Evolutionary conservation across 352 stramenopile species (phyloP).

Genomic region (Hyaloperonospora brassicae): DNA sequence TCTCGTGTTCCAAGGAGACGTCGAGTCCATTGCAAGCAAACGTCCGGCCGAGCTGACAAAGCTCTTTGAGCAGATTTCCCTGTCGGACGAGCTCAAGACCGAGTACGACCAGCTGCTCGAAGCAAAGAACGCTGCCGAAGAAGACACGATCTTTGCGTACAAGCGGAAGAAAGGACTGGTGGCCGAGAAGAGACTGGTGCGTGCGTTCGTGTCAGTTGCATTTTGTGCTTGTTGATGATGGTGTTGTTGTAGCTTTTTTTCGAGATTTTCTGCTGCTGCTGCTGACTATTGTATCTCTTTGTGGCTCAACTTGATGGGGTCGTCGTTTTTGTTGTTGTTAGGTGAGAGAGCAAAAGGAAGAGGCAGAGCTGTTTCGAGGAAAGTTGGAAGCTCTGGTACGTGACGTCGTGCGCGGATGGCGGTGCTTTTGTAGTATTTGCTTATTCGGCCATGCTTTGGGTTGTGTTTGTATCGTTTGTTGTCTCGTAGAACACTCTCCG

Average conservation of each 20-base stretch:
- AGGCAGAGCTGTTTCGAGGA: slow-evolving; percentile 79
- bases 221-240: no score
- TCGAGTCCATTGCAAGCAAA: slow-evolving; percentile 96
- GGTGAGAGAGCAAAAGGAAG: slow-evolving; percentile 93
- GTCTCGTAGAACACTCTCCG: slow-evolving; percentile 52
- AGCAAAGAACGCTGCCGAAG: slow-evolving; percentile 90
- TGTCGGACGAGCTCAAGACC: slow-evolving; percentile 72
- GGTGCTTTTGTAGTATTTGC: neutral
- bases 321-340: slow-evolving; percentile 7
- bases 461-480: neutral
- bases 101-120: slow-evolving; percentile 81
- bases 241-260: no score
- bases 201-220: no score
- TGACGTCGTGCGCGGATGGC: no score
- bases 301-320: no score
- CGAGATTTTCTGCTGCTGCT: no score
- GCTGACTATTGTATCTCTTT: no score
- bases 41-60: slow-evolving; percentile 93
- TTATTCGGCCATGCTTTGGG: neutral
- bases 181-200: slow-evolving; percentile 81
- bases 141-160: slow-evolving; percentile 91
- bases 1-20: slow-evolving; percentile 98
- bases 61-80: slow-evolving; percentile 96
- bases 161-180: slow-evolving; percentile 95
- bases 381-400: slow-evolving; percentile 62